Evolutionary conservation across 2,329 filamentous ascomycete genomes (phyloP), one percentile per base, ranked within the genome.

Genomic region (Aureobasidium musti): DNA sequence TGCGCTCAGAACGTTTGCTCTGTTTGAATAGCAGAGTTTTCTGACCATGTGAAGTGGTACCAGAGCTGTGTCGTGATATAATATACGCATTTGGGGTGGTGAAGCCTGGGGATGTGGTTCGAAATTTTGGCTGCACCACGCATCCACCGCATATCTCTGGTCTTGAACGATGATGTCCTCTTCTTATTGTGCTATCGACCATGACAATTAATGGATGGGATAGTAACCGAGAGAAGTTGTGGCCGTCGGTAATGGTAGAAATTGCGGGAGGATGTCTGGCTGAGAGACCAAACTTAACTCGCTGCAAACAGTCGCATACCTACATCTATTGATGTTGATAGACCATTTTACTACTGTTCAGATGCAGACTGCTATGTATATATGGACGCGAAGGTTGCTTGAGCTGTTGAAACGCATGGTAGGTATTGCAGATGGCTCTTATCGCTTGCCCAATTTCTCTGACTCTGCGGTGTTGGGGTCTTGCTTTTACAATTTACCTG

Each of bases 11-110:
- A 5, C 45, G 21, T 63, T 63, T 63, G 59, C 59, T 17, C 33
- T 63, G 59, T 63, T 64, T 64, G 60, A 30, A 23, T 45, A 11
- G 10, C 47, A 64, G 60, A 64, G 49, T 53, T 64, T 64, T 64
- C 33, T 13, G 30, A 14, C 2, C 14, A 2, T 2, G 14, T 7
- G 2, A 41, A 17, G 30, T 28, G 59, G 45, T 52, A 37, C 33
- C 30, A 23, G 28, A n/a, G 26, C 17, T 52, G 14, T 28, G 33
- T 5, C 45, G 59, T 63, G 59, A 63, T 50, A 19, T 7, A 28
- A 63, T 63, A 28, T 63, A 63, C 45, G 30, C 59, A 39, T n/a
- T 2, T 30, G 26, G 17, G 39, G 17, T 26, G 37, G 37, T 41
- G 52, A 54, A 54, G 30, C 19, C 33, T 54, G 33, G 13, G 52